Evolutionary conservation across 768 basidiomycete species (phyloP), one percentile per base, ranked within the genome.

Genomic region (Panaeolus cyanescens): DNA sequence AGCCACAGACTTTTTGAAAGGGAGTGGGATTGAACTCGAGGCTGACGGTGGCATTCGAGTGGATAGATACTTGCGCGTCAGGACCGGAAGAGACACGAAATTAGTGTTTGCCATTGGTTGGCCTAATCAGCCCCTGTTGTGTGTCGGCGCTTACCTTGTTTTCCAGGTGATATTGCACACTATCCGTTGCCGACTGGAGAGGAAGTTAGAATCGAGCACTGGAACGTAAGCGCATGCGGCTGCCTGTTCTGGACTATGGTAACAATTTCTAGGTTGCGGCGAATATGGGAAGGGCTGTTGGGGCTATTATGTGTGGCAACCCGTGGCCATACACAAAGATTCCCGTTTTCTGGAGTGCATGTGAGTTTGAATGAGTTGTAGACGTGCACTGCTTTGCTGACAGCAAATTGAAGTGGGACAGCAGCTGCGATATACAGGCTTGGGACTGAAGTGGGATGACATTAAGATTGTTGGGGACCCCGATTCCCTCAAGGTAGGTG

Each of bases 281-380:
- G 53, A 95, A 96, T 72, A 90, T 91, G 60, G 95, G 93, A 2
- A 85, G 93, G 55, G 86, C 89, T 15, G 89, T 91, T n/a, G 95
- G 90, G 0, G 85, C 86, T 70, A 88, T 83, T 8, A 93, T 96
- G 65, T 81, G 89, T 57, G 88, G 80, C 54, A 80, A 74, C 60
- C 78, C 77, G 32, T 83, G 86, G 63, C 85, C 88, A n/a, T 94
- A 90, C 73, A 80, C 80, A 53, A 95, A 94, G 75, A 77, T 92
- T 10, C 93, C 93, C 0, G 76, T 94, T 34, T 96, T 96, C 78
- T 96, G 95, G 95, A 93, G 91, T 70, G 91, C 92, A 20, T 90
- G 90, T 91, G 69, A 59, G 90, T 83, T 8, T 3, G 56, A 31
- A 8, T 45, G 3, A 3, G 32, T 25, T 55, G 34, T 34, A 32